These are phyloP conservation scores for Sclerotinia sclerotiorum DNA, from an alignment of 2,329 filamentous ascomycete species.

Conservation along the genomic window DNA sequence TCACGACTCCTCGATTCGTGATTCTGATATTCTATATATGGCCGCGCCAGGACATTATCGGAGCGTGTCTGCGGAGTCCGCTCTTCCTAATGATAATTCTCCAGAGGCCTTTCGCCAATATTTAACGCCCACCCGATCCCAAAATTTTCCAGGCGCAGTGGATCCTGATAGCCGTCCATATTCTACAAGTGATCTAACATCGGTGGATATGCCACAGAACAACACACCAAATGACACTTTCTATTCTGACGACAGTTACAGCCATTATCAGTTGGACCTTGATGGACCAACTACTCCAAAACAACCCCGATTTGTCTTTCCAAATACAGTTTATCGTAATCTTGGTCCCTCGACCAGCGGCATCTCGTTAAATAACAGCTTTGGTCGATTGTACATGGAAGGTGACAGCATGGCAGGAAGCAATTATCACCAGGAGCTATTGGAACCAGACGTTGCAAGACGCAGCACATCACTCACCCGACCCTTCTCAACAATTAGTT, in stretches of 20 bases:
- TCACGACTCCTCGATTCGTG: neutral
- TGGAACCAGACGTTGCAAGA: neutral
- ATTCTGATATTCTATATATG: slow-evolving; percentile 20
- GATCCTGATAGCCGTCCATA: slow-evolving; percentile 25
- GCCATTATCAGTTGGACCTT: neutral
- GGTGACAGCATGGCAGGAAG: slow-evolving; percentile 11
- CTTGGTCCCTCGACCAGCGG: neutral
- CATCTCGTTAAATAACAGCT: slow-evolving; percentile 9
- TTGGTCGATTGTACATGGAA: slow-evolving; percentile 9
- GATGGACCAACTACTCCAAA: slow-evolving; percentile 12
- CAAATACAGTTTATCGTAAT: neutral
- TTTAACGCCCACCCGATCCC: slow-evolving; percentile 12
- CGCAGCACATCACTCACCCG: neutral
- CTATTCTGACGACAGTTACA: neutral
- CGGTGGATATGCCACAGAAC: slow-evolving; percentile 22
- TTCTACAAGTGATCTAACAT: slow-evolving; percentile 27
- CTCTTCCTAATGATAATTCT: neutral
- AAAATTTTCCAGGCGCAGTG: slow-evolving; percentile 5
- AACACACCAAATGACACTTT: slow-evolving; percentile 23
- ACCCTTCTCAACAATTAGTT: neutral
- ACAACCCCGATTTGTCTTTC: slow-evolving; percentile 8
- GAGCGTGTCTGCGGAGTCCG: neutral
- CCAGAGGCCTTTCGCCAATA: slow-evolving; percentile 14
- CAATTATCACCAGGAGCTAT: neutral
- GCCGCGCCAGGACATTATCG: neutral